Evolutionary conservation across 768 basidiomycete genomes (phyloP).

Genomic region (Chalciporus piperatus): DNA sequence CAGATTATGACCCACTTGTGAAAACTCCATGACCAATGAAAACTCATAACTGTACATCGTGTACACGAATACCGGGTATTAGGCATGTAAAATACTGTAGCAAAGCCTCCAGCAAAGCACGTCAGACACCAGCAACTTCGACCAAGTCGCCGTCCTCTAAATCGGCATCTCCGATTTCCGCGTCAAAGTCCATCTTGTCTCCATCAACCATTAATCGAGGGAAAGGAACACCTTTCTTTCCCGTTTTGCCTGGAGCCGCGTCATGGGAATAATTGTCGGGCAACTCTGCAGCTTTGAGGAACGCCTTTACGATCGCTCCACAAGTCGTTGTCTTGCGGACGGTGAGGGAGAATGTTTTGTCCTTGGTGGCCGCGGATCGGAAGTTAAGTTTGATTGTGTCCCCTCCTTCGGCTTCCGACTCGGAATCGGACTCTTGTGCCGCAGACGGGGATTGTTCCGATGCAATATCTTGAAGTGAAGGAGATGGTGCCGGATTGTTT

Average conservation of each 20-base stretch:
- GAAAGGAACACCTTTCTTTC: constrained; percentile 20
- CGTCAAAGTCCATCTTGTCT: constrained; percentile 58
- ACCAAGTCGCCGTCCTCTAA: constrained; percentile 80
- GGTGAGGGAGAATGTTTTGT: constrained; percentile 57
- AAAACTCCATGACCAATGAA: background rate
- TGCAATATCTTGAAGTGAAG: constrained; percentile 7
- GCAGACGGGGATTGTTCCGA: constrained; percentile 13
- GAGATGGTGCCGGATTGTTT: constrained; percentile 25
- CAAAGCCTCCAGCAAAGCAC: constrained; percentile 1
- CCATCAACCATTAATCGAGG: constrained; percentile 62
- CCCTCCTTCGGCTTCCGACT: constrained; percentile 37
- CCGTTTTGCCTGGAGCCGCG: constrained; percentile 36
- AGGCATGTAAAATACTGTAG: constrained; percentile 6
- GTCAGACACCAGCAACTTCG: constrained; percentile 62
- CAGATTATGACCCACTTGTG: background rate
- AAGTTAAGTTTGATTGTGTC: constrained; percentile 66
- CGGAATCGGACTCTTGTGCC: constrained; percentile 25
- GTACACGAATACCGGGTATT: constrained; percentile 4
- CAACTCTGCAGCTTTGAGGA: constrained; percentile 65
- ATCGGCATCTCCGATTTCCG: constrained; percentile 63
- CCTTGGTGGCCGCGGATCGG: constrained; percentile 49
- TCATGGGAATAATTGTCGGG: constrained; percentile 47
- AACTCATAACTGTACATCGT: background rate
- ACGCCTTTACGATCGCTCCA: constrained; percentile 71
- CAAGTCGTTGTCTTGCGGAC: constrained; percentile 77